Evolutionary conservation across 352 stramenopile genomes (phyloP), one percentile per base, ranked within the genome.

Genomic region (Elongisporangium undulatum): DNA sequence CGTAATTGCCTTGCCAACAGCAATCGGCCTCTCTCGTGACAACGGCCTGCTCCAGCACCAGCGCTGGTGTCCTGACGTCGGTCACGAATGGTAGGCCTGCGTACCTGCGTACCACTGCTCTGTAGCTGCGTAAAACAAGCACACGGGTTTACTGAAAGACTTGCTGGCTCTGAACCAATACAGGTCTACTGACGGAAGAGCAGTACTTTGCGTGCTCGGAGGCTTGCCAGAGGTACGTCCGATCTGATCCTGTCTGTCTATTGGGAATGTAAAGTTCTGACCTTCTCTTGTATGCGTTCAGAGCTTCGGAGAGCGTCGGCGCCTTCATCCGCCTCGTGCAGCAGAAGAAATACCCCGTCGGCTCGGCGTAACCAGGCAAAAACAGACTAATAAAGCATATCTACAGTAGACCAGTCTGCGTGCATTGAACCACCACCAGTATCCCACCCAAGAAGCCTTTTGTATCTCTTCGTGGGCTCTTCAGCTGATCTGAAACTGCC

Each of bases 141-240:
- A 17, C 21, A 49, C 21, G 50, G 29, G 15, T 45, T 54, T 56
- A 29, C 58, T 59, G 15, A 53, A 49, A 24, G 49, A 39, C 53
- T 39, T 23, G n/a, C n/a, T n/a, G n/a, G 48, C 9, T 39, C 16
- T 56, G 58, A n/a, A n/a, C n/a, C n/a, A 48, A 20, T 64, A 6
- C 55, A 89, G 79, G 79, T 24, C 61, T 91, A 50, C 66, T 92
- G 49, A 81, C 75, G 6, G 82, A 94, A 70, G 82, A 90, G 38
- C 79, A 92, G 59, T 94, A 90, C 58, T 94, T 94, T 68, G 80
- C 85, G 23, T 88, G 81, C 50, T 90, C 81, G 0, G 85, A 94
- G 57, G 84, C 84, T 22, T 94, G 85, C 12, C 79, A 89, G 49
- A 68, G 85, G 84, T 93, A 39, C 24, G 66, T 23, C 10, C 19